A percentile compares a stretch with the other conserved stretches of the same genome.
These are phyloP conservation scores for Mrakia hoshinonis DNA, from an alignment of 768 basidiomycete species.

Conservation along the genomic window DNA sequence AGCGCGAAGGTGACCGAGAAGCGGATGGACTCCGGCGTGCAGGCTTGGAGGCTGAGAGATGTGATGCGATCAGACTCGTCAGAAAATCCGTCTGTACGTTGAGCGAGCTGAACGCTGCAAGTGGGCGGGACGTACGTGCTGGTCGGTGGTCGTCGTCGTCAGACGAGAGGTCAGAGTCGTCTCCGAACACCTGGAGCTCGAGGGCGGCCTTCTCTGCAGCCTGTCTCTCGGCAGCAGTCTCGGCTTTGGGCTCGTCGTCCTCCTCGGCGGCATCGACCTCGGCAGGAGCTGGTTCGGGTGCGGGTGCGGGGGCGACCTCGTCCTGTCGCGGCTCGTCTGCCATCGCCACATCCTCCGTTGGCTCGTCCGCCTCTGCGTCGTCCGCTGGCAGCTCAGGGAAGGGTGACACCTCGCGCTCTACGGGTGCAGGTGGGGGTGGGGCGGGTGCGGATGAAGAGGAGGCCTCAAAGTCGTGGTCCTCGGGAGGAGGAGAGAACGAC, in stretches of 20 bases:
- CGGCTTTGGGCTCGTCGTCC: background rate
- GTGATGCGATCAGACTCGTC: background rate
- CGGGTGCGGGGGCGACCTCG: background rate
- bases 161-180: constrained; percentile 5
- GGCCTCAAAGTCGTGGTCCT: background rate
- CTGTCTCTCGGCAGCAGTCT: background rate
- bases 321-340: background rate
- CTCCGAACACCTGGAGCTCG: constrained; percentile 5
- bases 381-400: too few relatives aligned
- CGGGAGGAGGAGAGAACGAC: background rate
- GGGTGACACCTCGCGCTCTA: background rate
- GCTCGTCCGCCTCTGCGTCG: background rate
- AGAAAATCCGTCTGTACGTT: too few relatives aligned
- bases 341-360: background rate
- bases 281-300: background rate
- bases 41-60: background rate
- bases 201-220: too few relatives aligned
- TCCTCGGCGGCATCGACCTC: background rate
- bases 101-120: too few relatives aligned
- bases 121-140: background rate
- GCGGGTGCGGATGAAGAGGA: background rate
- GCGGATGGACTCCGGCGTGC: background rate
- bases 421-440: background rate
- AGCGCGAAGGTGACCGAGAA: constrained; percentile 4
- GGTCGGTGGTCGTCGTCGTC: background rate